A percentile compares a stretch with the other conserved stretches of the same genome.
These are phyloP conservation scores for Scleroderma citrinum DNA, from an alignment of 768 basidiomycete genomes.

Conservation along the genomic window DNA sequence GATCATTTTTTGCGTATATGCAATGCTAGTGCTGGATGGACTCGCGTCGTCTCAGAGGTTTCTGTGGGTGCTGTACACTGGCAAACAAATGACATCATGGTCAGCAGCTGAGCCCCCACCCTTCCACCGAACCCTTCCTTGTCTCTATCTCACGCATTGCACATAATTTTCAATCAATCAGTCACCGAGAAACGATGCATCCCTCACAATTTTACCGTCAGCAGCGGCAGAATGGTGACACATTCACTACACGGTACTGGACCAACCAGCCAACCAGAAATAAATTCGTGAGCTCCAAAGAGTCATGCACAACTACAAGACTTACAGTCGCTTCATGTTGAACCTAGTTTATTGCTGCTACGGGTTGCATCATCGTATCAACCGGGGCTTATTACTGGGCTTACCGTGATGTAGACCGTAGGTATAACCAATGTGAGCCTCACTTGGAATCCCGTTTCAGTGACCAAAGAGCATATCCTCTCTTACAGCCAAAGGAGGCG, in stretches of 20 bases:
- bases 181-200: slow-evolving; percentile 14
- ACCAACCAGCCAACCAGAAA: slow-evolving; percentile 28
- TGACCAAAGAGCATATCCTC: slow-evolving; percentile 3
- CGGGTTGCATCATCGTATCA: slow-evolving; percentile 22
- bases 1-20: no score
- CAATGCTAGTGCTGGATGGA: no score
- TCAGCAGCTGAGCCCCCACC: not conserved
- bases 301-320: not conserved
- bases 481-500: slow-evolving; percentile 9
- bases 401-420: slow-evolving; percentile 29
- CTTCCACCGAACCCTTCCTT: not conserved
- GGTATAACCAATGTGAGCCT: slow-evolving; percentile 21
- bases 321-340: not conserved
- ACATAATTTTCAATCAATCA: not conserved
- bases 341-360: slow-evolving; percentile 23
- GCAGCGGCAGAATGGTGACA: slow-evolving; percentile 16
- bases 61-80: not conserved
- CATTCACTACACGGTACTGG: slow-evolving; percentile 28
- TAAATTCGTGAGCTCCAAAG: slow-evolving; percentile 22
- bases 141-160: not conserved
- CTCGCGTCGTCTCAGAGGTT: no score
- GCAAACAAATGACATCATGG: slow-evolving; percentile 25
- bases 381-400: slow-evolving; percentile 33
- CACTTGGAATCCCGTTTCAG: not conserved
- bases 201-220: slow-evolving; percentile 18